Conservation (phyloP, 257 asterid genomes). For the Solanum tarijense region DNA sequence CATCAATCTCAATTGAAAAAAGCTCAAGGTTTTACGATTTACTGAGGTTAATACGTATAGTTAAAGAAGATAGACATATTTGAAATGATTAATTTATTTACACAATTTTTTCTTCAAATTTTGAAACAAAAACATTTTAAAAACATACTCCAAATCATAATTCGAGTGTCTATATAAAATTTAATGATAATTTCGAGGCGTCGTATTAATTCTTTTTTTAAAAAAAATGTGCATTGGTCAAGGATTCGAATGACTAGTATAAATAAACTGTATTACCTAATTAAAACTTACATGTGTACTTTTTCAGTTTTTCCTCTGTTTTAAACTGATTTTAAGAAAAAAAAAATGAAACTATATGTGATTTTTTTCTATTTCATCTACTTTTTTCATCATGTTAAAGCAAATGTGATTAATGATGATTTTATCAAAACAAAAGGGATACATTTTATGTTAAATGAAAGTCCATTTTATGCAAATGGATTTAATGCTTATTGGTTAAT, state of each 20-base stretch:
- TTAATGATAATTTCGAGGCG: not conserved
- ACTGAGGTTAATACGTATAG: not conserved
- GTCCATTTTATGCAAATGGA: slow-evolving; percentile 43
- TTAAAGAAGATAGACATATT: not conserved
- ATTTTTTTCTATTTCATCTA: slow-evolving; percentile 5
- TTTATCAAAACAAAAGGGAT: slow-evolving; percentile 26
- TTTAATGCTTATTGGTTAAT: slow-evolving; percentile 56
- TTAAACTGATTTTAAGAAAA: not conserved
- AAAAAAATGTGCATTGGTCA: not conserved
- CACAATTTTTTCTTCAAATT: not conserved
- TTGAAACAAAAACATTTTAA: not conserved
- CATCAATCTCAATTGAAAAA: not conserved
- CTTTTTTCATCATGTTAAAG: slow-evolving; percentile 10
- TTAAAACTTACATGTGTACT: not conserved
- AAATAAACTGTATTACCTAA: not conserved
- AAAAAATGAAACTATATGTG: slow-evolving; percentile 15
- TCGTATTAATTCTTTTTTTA: not conserved
- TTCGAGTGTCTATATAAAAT: not conserved
- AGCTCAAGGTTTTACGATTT: not conserved
- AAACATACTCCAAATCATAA: not conserved
- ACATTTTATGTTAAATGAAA: slow-evolving; percentile 34
- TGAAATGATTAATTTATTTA: not conserved
- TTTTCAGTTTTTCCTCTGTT: not conserved
- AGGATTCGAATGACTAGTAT: not conserved
- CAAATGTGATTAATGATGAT: slow-evolving; percentile 15